These are phyloP conservation scores for Parastagonospora nodorum DNA, from an alignment of 2,329 filamentous ascomycete species.

Conservation along the genomic window DNA sequence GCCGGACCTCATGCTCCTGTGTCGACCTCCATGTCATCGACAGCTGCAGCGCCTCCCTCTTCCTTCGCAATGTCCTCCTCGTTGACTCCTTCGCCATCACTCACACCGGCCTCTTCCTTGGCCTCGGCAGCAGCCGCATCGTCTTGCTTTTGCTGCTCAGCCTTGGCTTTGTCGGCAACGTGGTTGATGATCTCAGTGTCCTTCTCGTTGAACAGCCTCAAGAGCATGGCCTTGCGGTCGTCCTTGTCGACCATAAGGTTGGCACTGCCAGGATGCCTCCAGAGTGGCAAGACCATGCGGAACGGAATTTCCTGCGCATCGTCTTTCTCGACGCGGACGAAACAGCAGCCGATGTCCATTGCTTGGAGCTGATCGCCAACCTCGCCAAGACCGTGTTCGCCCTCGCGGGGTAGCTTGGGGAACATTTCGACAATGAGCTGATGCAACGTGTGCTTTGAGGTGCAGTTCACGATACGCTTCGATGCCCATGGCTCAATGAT, in stretches of 20 bases:
- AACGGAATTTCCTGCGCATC: constrained; percentile 70
- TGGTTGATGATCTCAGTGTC: constrained; percentile 69
- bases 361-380: constrained; percentile 81
- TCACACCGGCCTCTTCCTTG: constrained; percentile 17
- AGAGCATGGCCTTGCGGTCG: constrained; percentile 86
- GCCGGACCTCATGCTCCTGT: not conserved
- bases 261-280: constrained; percentile 88
- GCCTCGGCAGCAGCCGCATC: constrained; percentile 22
- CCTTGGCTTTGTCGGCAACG: constrained; percentile 40
- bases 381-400: constrained; percentile 79
- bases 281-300: constrained; percentile 86
- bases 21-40: constrained; percentile 1
- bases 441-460: constrained; percentile 76
- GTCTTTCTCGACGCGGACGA: constrained; percentile 80
- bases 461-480: constrained; percentile 75
- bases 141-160: constrained; percentile 19
- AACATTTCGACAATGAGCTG: constrained; percentile 95
- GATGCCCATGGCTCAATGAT: constrained; percentile 92
- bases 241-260: constrained; percentile 99
- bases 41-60: not conserved
- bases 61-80: constrained; percentile 17
- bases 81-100: constrained; percentile 38
- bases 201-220: constrained; percentile 88
- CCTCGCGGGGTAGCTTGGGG: constrained; percentile 78
- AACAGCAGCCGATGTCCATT: constrained; percentile 87